Evolutionary conservation across 768 basidiomycete species (phyloP).

Genomic region (Leccinum variicolor): DNA sequence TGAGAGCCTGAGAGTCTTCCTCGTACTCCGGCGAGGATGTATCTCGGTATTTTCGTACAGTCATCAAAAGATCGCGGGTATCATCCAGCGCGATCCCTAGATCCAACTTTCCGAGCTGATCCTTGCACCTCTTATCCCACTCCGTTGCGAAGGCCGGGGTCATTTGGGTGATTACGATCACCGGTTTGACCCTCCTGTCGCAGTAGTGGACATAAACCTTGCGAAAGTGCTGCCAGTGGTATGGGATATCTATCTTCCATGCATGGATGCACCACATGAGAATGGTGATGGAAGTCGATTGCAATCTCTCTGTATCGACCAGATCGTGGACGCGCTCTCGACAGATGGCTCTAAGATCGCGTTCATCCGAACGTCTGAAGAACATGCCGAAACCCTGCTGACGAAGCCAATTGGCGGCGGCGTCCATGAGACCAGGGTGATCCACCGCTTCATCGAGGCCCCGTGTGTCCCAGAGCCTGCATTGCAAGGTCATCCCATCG

Average conservation of each 20-base stretch:
- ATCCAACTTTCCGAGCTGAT: conserved; percentile 11
- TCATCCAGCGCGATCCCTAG: conserved; percentile 2
- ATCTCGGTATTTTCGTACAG: conserved; percentile 16
- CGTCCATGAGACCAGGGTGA: conserved; percentile 19
- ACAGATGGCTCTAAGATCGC: conserved; percentile 20
- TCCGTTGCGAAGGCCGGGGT: conserved; percentile 4
- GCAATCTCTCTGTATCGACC: conserved; percentile 5
- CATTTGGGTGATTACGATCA: conserved; percentile 27
- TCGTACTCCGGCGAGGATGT: conserved; percentile 14
- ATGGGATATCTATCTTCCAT: conserved; percentile 25
- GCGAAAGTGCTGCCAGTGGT: conserved; percentile 27
- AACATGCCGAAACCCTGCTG: conserved; percentile 16
- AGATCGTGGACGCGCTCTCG: conserved; percentile 14
- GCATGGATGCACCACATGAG: conserved; percentile 31
- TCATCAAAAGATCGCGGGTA: conserved; percentile 2
- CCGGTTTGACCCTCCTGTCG: conserved; percentile 21
- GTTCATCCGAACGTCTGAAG: conserved; percentile 18
- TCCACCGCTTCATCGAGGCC: conserved; percentile 27
- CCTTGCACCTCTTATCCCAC: conserved; percentile 21
- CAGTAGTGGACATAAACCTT: conserved; percentile 27
- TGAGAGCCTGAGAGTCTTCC: conserved; percentile 21
- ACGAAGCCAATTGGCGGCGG: conserved; percentile 18
- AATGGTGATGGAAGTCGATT: conserved; percentile 9
- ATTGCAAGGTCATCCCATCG: conserved; percentile 7
- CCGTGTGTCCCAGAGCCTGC: conserved; percentile 24